These are phyloP conservation scores for Coemansia sp. DNA, from an alignment of 371 early-diverging fungal species.

Conservation along the genomic window DNA sequence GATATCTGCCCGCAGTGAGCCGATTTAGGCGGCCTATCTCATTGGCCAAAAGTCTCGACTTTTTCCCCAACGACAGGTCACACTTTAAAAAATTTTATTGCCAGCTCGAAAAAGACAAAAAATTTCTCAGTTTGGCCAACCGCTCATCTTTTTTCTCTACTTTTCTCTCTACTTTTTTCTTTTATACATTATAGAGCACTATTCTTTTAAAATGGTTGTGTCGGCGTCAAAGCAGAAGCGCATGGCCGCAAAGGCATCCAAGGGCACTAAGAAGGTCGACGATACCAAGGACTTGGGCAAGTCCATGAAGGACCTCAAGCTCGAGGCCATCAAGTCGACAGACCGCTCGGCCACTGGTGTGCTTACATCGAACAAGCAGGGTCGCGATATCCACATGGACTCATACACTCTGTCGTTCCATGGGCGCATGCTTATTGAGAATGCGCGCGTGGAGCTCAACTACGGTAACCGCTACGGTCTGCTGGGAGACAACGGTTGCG, in stretches of 20 bases:
- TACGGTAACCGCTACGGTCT: slow-evolving; percentile 97
- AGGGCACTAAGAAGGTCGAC: slow-evolving; percentile 7
- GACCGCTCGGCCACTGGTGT: slow-evolving; percentile 92
- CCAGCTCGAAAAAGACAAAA: slow-evolving; percentile 5
- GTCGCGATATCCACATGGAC: slow-evolving; percentile 96
- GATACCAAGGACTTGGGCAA: slow-evolving; percentile 26
- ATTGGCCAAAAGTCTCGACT: slow-evolving; percentile 6
- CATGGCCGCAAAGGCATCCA: slow-evolving; percentile 69
- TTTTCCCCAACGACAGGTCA: slow-evolving; percentile 17
- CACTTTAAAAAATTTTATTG: slow-evolving; percentile 5
- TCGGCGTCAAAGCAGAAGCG: slow-evolving; percentile 84
- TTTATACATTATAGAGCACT: background rate
- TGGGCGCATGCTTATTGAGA: slow-evolving; percentile 89
- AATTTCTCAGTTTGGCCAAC: background rate
- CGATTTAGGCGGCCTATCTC: background rate
- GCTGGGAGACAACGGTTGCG: slow-evolving; percentile 96
- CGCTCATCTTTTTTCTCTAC: background rate
- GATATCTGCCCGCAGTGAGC: too few relatives aligned
- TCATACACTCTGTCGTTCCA: slow-evolving; percentile 90
- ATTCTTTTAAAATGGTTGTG: slow-evolving; percentile 34
- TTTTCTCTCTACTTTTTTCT: slow-evolving; percentile 6
- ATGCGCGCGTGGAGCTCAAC: slow-evolving; percentile 95
- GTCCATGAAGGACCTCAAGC: slow-evolving; percentile 51
- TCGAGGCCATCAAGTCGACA: slow-evolving; percentile 51
- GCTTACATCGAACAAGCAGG: slow-evolving; percentile 85